Conservation (phyloP, 2,329 filamentous ascomycete genomes). For the Fusarium dlaminii region DNA sequence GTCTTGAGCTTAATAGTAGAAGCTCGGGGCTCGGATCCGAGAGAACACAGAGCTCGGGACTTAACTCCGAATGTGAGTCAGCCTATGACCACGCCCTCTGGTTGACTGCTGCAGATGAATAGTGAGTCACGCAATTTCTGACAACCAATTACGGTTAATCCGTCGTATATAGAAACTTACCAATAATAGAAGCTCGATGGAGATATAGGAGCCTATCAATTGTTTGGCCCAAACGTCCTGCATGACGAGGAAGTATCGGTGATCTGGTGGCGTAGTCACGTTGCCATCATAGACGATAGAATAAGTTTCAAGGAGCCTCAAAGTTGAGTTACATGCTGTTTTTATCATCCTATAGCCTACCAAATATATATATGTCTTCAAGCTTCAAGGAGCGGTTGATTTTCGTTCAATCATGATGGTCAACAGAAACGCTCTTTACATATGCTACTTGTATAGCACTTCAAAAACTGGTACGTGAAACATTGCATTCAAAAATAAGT, state of each 20-base stretch:
- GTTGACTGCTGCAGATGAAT: not conserved
- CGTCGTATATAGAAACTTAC: too few species aligned
- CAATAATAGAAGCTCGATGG: not conserved
- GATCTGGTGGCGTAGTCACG: not conserved
- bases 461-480: too few species aligned
- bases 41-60: not conserved
- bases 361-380: not conserved
- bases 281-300: not conserved
- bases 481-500: not conserved
- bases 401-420: not conserved
- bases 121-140: not conserved
- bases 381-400: not conserved
- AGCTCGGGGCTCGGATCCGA: slow-evolving; percentile 1
- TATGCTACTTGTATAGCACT: not conserved
- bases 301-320: not conserved
- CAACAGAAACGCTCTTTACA: too few species aligned
- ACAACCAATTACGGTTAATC: not conserved
- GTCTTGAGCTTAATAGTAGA: not conserved
- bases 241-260: not conserved
- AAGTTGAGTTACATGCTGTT: not conserved
- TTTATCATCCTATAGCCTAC: not conserved
- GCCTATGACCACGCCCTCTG: not conserved
- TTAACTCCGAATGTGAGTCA: slow-evolving; percentile 16
- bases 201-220: not conserved
- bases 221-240: not conserved